Evolutionary conservation across 768 basidiomycete genomes (phyloP).

Genomic region (Lactifluus volemus): DNA sequence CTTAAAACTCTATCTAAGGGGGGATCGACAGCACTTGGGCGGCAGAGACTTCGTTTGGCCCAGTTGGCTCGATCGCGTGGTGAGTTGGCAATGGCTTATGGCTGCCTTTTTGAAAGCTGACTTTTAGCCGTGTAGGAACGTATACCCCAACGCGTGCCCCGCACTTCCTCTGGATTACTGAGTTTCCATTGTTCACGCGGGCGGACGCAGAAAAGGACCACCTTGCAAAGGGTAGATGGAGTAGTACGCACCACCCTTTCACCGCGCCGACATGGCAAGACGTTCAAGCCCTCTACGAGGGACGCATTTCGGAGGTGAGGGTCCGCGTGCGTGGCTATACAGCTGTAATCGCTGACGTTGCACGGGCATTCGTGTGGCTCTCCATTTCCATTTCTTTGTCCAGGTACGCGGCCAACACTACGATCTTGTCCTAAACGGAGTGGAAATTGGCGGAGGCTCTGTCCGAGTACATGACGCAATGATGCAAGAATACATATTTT

Average conservation of each 20-base stretch:
- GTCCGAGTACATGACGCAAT: constrained; percentile 84
- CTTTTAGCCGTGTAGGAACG: constrained; percentile 37
- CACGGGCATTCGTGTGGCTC: constrained; percentile 5
- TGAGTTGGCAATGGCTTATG: constrained; percentile 26
- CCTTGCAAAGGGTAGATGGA: constrained; percentile 81
- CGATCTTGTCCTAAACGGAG: constrained; percentile 89
- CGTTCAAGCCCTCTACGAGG: constrained; percentile 63
- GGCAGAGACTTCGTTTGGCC: constrained; percentile 54
- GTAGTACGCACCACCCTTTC: constrained; percentile 91
- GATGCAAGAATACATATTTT: constrained; percentile 82
- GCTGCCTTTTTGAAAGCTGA: not conserved
- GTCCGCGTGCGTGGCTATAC: constrained; percentile 16
- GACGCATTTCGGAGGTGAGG: constrained; percentile 46
- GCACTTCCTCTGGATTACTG: constrained; percentile 92
- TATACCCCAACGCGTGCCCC: constrained; percentile 46
- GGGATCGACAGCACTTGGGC: constrained; percentile 77
- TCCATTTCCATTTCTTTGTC: not conserved
- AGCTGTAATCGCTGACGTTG: constrained; percentile 28
- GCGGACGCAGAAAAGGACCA: constrained; percentile 84
- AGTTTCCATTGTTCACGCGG: constrained; percentile 87
- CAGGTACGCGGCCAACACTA: constrained; percentile 94
- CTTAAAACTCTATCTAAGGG: constrained; percentile 42
- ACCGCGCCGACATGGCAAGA: constrained; percentile 94
- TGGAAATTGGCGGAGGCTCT: constrained; percentile 90
- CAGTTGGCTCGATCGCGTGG: constrained; percentile 59